phyloP scores from a whole-genome alignment of 768 basidiomycete species.

The Cystofilobasidium capitatum region DNA sequence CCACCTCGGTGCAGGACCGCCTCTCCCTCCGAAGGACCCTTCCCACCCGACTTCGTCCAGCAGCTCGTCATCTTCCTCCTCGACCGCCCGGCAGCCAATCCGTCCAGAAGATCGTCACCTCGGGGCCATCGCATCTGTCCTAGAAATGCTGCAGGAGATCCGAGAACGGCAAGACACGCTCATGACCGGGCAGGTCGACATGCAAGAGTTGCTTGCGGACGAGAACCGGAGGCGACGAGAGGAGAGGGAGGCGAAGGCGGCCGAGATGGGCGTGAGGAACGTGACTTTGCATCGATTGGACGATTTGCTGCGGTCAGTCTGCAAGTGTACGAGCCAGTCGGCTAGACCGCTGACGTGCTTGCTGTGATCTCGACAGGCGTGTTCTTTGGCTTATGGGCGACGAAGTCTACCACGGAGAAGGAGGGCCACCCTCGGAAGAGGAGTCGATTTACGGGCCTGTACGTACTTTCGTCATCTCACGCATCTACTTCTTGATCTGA shows the following conservation, averaged over 20 bases:
- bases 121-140: background rate
- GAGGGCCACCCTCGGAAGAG: slow-evolving; percentile 6
- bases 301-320: slow-evolving; percentile 7
- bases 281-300: slow-evolving; percentile 13
- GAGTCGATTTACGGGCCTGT: slow-evolving; percentile 14
- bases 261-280: background rate
- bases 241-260: slow-evolving; percentile 1
- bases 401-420: slow-evolving; percentile 21
- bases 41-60: background rate
- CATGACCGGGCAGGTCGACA: slow-evolving; percentile 4
- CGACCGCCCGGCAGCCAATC: slow-evolving; percentile 2
- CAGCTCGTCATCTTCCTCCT: background rate
- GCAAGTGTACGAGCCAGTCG: background rate
- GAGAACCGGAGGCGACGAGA: slow-evolving; percentile 5
- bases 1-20: background rate
- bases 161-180: background rate
- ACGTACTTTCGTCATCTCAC: background rate
- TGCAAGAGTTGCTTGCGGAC: background rate
- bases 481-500: too few species aligned
- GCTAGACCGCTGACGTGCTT: background rate
- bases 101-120: background rate
- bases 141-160: background rate
- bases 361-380: background rate
- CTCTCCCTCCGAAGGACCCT: slow-evolving; percentile 4
- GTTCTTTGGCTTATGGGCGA: slow-evolving; percentile 12